Percentiles rank a stretch among this genome's conserved stretches.
These are phyloP conservation scores for Dothideomycetes sp. DNA, from an alignment of 2,329 filamentous ascomycete genomes.

Conservation along the genomic window DNA sequence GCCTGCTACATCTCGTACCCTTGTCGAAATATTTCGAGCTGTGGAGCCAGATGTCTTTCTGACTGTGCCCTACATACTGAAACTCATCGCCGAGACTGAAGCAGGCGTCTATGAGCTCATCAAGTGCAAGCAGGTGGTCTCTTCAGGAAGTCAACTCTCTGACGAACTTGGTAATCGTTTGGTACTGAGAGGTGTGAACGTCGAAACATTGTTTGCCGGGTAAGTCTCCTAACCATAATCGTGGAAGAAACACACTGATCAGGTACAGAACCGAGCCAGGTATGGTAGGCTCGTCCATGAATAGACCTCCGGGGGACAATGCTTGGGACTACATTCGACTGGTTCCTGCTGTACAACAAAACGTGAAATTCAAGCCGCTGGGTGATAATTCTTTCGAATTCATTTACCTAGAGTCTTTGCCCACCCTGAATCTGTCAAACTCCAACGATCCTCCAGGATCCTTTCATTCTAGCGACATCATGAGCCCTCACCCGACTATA, in stretches of 20 bases:
- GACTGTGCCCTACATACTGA: constrained; percentile 55
- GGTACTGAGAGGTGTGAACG: constrained; percentile 24
- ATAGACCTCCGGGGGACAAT: constrained; percentile 42
- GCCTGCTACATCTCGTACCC: constrained; percentile 40
- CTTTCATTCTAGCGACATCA: constrained; percentile 42
- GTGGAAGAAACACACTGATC: neutral
- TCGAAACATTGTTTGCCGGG: constrained; percentile 30
- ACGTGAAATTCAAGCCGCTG: constrained; percentile 25
- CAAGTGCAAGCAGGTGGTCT: constrained; percentile 23
- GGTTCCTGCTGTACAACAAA: constrained; percentile 23
- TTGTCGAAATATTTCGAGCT: constrained; percentile 20
- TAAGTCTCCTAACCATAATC: neutral
- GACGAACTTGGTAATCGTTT: constrained; percentile 26
- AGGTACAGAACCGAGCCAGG: constrained; percentile 10
- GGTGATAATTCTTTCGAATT: constrained; percentile 34
- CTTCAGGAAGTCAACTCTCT: constrained; percentile 25
- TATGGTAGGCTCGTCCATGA: constrained; percentile 47
- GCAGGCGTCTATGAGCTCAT: constrained; percentile 36
- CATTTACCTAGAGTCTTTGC: constrained; percentile 29
- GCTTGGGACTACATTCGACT: constrained; percentile 50
- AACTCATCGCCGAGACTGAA: constrained; percentile 50
- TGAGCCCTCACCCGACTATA: constrained; percentile 34
- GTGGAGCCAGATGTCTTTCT: constrained; percentile 45
- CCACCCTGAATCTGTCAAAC: constrained; percentile 34
- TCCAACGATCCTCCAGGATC: constrained; percentile 33